Evolutionary conservation across 1,284 basidiomycete species (phyloP).

Genomic region (Boletus holoroseus): DNA sequence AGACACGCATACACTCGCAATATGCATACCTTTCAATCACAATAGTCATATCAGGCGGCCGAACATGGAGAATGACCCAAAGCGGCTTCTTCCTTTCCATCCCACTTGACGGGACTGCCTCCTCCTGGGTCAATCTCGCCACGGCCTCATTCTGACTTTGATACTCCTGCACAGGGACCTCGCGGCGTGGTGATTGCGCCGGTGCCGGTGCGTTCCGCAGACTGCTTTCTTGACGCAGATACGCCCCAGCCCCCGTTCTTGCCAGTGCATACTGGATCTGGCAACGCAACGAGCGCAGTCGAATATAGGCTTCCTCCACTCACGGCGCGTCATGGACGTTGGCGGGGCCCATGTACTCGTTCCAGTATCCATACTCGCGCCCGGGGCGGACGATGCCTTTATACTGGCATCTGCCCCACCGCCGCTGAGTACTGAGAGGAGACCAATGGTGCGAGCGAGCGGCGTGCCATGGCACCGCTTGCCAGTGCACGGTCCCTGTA

Average conservation of each 20-base stretch:
- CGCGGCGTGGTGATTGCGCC: conserved; percentile 20
- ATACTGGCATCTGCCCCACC: conserved; percentile 24
- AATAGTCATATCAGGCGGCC: conserved; percentile 30
- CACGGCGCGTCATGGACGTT: conserved; percentile 51
- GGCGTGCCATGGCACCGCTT: conserved; percentile 76
- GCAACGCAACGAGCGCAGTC: no score
- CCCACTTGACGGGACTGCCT: neutral
- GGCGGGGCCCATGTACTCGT: no score
- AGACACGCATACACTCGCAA: no score
- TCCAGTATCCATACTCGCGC: no score
- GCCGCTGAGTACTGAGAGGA: conserved; percentile 38
- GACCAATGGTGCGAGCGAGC: conserved; percentile 47
- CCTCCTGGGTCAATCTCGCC: neutral
- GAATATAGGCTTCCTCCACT: no score
- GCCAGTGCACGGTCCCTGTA: conserved; percentile 87
- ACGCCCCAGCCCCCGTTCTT: no score
- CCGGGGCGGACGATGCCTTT: no score
- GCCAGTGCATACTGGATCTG: neutral
- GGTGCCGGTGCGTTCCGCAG: conserved; percentile 27
- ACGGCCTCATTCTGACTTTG: neutral
- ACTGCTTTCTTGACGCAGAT: conserved; percentile 4
- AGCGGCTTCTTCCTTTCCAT: conserved; percentile 53
- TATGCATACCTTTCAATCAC: neutral
- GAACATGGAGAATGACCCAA: conserved; percentile 50
- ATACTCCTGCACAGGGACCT: neutral